Base-by-base conservation (phyloP, 2,329 filamentous ascomycete species). In the Westerdykella aurantiaca region DNA sequence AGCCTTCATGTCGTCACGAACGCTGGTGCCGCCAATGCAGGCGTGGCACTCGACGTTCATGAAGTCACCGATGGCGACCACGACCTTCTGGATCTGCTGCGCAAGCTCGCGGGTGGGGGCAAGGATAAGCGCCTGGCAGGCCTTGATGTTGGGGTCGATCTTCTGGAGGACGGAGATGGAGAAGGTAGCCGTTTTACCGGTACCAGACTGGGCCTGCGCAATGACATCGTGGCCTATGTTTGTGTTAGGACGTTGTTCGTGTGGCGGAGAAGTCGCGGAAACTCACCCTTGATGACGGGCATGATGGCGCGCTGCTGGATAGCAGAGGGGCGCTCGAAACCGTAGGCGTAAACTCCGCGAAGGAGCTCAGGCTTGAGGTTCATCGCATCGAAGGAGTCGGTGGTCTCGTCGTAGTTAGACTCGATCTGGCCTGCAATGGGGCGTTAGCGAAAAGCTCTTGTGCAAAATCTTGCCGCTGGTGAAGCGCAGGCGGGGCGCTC, bases 281-380 rank as follows among this genome's bases (percentile, higher is more conserved):
- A 72, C 85, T 72, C 77, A 93, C 88, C 90, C 83, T 97, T 96
- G 81, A 98, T 97, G 70, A 98, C 93, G 69, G 93, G 94, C 86
- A 97, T 95, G 75, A 98, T 98, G 64, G 93, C 93, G 70, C 94
- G 91, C 85, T 95, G 89, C 86, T 98, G 93, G 65, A 98, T 98
- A 72, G 93, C 91, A 77, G 93, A 98, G 54, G 93, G 93, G 61
- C 93, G 90, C 83, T 98, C 93, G 79, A 98, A 98, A 86, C 93
- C 93, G 74, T 98, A 98, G 72, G 93, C 93, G 75, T 97, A 98
- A 73, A 98, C 88, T 79, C 87, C 93, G 77, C 93, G 89, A 70
- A 98, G 88, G 69, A 98, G 86, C 80, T 98, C 93, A 56, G 88
- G 70, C 83, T 94, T 95, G 68, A 98, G 82, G 77, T 83, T 85